Base-by-base conservation (phyloP, 2,329 filamentous ascomycete genomes). In the Trichoderma afroharzianum region DNA sequence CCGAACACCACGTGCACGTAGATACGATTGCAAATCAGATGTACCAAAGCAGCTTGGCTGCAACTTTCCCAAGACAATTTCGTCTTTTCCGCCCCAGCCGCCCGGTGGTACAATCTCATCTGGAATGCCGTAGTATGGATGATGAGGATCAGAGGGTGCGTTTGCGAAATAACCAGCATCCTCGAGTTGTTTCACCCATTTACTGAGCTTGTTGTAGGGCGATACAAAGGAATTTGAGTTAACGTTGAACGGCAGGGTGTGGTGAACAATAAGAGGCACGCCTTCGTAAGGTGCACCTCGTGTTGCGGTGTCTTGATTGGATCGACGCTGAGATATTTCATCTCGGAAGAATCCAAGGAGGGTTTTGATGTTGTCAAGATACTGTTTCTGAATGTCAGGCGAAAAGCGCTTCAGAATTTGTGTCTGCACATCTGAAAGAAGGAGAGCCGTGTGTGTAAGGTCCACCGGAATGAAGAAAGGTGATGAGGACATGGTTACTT, bases 401-500 rank as follows among this genome's bases (percentile, higher is more conserved):
- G 32, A 24, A 43, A 68, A 68, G 11, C 63, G 50, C 15, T n/a
- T 11, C n/a, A 68, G 9, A 24, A 68, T 68, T 5, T 68, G 63
- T n/a, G 63, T 68, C 28, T 68, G 63, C 18, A 68, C 50, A 26
- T 68, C 63, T n/a, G 63, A 68, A 28, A 68, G 43, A 21, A 68
- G 50, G 5, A 68, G 32, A 28, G 63, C 63, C 30, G 63, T 69
- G 36, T 47, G 62, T 30, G 62, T 6, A 11, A 64, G 28, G 21
- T 18, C 24, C 11, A 64, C 62, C 14, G 62, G 62, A n/a, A 64
- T 53, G 39, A 24, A 50, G 61, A 63, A 63, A 1, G 61, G 39
- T 11, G 39, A 64, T 47, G 43, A 9, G 21, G 43, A n/a, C 43
- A 47, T 47, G 43, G 43, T 47, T 47, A n/a, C 43, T 47, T 47